Evolutionary conservation across 177 flowering plant genomes (phyloP).

Genomic region (Vitis hybrid): DNA sequence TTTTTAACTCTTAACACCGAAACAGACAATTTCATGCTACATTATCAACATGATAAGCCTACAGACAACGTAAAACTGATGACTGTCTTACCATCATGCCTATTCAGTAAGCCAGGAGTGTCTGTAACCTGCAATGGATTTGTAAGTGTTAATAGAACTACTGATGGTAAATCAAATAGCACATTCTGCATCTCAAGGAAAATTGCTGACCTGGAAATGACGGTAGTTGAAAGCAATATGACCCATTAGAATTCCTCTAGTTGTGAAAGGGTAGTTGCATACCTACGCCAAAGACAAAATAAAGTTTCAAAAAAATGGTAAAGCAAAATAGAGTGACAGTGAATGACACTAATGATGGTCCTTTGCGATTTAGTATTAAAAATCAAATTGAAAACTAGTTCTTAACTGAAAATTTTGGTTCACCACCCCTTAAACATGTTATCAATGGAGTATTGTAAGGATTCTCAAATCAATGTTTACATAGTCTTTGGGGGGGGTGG

Average conservation of each 20-base stretch:
- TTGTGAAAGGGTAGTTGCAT: slow-evolving; percentile 96
- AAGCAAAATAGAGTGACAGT: not conserved
- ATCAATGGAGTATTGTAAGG: too few relatives aligned
- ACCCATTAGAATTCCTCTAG: slow-evolving; percentile 98
- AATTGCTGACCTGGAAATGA: slow-evolving; percentile 69
- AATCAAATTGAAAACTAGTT: too few relatives aligned
- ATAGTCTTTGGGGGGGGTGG: too few relatives aligned
- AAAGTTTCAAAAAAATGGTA: not conserved
- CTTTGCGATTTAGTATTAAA: too few relatives aligned
- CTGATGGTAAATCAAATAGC: not conserved
- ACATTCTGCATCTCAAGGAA: not conserved
- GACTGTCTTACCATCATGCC: slow-evolving; percentile 71
- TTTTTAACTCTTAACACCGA: not conserved
- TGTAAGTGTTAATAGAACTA: slow-evolving; percentile 1
- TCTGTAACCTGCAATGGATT: slow-evolving; percentile 77
- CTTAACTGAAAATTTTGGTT: too few relatives aligned
- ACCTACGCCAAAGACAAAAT: slow-evolving; percentile 36
- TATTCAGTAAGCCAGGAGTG: slow-evolving; percentile 87
- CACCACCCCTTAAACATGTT: too few relatives aligned
- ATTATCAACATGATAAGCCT: not conserved
- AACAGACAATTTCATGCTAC: not conserved
- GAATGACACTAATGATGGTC: not conserved
- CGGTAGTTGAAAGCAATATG: slow-evolving; percentile 68
- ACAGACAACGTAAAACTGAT: not conserved
- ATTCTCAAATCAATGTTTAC: too few relatives aligned